Base-by-base conservation (phyloP, 1,139 yeast species). In the Pneumocystis oryctolagi region DNA sequence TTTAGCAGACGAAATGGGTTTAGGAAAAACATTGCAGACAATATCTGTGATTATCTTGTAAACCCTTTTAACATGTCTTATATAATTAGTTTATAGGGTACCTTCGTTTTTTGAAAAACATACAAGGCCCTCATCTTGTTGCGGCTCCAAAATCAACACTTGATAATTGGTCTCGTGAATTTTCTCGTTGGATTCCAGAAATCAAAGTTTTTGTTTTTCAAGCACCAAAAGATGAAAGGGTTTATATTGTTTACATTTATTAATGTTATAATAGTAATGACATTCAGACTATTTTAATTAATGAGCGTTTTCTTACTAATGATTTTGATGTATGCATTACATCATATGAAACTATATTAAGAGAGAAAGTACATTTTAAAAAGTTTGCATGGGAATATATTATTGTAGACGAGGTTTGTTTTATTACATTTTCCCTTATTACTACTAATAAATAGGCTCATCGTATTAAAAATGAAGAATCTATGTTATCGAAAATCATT, bases 1-100 rank as follows among this genome's bases (percentile, higher is more conserved):
- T 67, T 79, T 92, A 64, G 98, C 98, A 5, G 98, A 92, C 76
- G 98, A 92, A 76, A 92, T 92, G 98, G 98, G 98, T 66, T 80
- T 92, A 67, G 98, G 98, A 72, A 92, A 92, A 73, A 92, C 99
- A 0, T 97, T 94, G 28, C 98, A 92, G 76, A 86, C 95, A 70
- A 92, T 92, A 60, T 88, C 97, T 18, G 55, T 47, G 25, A 25
- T 9, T 25, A 25, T 47, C 12, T 28, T 25, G 25, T 25, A 6
- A 4, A 47, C 3, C 12, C 25, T 9, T 25, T 25, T 12, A 1
- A 25, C 20, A 25, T 12, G 8, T 47, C 55, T 47, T 47, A 47
- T 47, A 12, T 47, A n/a, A 3, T 25, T 47, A 47, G 55, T 90
- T 92, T 70, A 76, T 92, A 63, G 97, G 96, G 0, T 89, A 88